Conservation (phyloP, 768 basidiomycete genomes). For the Boletus huronensis region DNA sequence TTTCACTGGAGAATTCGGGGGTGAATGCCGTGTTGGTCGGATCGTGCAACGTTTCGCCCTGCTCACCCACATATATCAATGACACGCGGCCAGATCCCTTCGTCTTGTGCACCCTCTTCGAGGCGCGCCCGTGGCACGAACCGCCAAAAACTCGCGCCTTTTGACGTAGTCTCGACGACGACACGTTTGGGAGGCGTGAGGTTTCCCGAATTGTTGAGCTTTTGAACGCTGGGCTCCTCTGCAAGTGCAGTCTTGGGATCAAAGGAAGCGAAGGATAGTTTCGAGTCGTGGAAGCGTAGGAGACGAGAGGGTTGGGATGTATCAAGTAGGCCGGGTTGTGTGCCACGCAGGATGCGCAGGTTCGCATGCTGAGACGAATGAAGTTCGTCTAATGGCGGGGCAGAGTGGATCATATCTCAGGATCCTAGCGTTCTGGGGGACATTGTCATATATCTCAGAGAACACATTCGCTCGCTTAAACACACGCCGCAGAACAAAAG, state of each 20-base stretch:
- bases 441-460: background rate
- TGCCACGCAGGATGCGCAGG: slow-evolving; percentile 35
- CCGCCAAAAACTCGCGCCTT: slow-evolving; percentile 62
- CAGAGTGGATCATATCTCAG: slow-evolving; percentile 15
- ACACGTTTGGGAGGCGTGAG: slow-evolving; percentile 62
- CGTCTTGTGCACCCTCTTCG: slow-evolving; percentile 55
- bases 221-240: slow-evolving; percentile 37
- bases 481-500: background rate
- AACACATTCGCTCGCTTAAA: too few relatives aligned
- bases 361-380: slow-evolving; percentile 8
- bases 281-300: slow-evolving; percentile 56
- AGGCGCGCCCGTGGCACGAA: slow-evolving; percentile 70
- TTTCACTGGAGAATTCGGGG: slow-evolving; percentile 37
- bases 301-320: slow-evolving; percentile 57
- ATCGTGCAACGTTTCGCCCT: background rate
- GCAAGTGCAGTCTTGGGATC: slow-evolving; percentile 63
- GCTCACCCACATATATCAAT: slow-evolving; percentile 70
- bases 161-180: slow-evolving; percentile 62
- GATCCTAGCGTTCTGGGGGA: background rate
- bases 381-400: background rate
- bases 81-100: slow-evolving; percentile 68
- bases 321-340: slow-evolving; percentile 64
- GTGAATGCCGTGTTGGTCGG: slow-evolving; percentile 7
- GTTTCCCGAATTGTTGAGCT: slow-evolving; percentile 44
- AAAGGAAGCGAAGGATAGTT: slow-evolving; percentile 69